Conservation (phyloP, 2,329 filamentous ascomycete species). For the Aspergillus carbonarius region DNA sequence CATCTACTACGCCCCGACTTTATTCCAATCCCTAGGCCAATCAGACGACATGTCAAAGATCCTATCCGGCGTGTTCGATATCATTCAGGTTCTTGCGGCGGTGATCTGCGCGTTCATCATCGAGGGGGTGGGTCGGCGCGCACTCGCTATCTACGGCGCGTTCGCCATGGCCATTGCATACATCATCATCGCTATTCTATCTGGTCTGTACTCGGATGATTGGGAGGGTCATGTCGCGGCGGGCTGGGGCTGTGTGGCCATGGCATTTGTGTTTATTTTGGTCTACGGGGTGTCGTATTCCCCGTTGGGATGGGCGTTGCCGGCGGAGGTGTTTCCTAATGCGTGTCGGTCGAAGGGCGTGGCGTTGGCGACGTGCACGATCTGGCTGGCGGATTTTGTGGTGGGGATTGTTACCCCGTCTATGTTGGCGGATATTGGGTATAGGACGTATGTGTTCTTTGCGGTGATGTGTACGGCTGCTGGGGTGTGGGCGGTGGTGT, state of each 20-base stretch:
- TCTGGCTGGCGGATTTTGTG: conserved; percentile 73
- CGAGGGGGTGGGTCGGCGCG: conserved; percentile 38
- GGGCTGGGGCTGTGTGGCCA: conserved; percentile 33
- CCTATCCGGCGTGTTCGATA: conserved; percentile 52
- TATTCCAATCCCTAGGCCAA: conserved; percentile 51
- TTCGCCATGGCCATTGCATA: conserved; percentile 19
- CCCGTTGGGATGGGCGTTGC: neutral
- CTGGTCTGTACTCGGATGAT: neutral
- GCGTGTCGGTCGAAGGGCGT: conserved; percentile 65
- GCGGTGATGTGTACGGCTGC: conserved; percentile 13
- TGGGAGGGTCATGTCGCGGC: neutral
- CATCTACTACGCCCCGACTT: conserved; percentile 59
- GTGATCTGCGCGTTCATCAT: conserved; percentile 50
- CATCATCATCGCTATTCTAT: neutral
- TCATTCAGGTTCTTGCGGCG: conserved; percentile 62
- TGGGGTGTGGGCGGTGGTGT: conserved; percentile 24
- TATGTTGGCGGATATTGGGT: conserved; percentile 48
- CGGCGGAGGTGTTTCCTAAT: conserved; percentile 66
- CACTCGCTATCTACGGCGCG: conserved; percentile 64
- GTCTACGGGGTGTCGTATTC: conserved; percentile 62
- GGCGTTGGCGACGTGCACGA: conserved; percentile 63
- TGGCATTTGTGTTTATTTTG: conserved; percentile 58
- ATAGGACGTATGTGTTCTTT: conserved; percentile 25
- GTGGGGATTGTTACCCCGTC: conserved; percentile 64
- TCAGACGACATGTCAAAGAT: conserved; percentile 63